Conservation (phyloP, 2,329 filamentous ascomycete genomes). For the Ceratocystiopsis brevicomis region DNA sequence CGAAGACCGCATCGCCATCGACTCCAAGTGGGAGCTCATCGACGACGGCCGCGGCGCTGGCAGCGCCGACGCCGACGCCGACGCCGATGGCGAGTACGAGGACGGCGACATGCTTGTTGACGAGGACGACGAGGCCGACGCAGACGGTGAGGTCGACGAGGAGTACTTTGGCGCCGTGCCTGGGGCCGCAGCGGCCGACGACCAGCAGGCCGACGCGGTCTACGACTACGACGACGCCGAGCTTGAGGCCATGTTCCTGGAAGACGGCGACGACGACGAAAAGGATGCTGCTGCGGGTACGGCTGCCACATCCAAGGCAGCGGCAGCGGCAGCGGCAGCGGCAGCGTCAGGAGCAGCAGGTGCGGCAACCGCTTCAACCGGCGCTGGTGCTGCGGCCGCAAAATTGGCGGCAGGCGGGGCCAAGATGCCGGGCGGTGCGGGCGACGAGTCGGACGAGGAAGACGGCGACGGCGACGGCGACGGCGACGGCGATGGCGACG, state of each 20-base stretch:
- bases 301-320: slow-evolving; percentile 28
- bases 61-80: slow-evolving; percentile 22
- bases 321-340: slow-evolving; percentile 17
- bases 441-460: slow-evolving; percentile 19
- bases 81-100: slow-evolving; percentile 10
- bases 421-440: slow-evolving; percentile 23
- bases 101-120: too few relatives aligned
- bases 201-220: neutral
- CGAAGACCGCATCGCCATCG: slow-evolving; percentile 43
- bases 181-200: neutral
- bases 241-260: slow-evolving; percentile 21
- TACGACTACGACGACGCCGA: slow-evolving; percentile 19
- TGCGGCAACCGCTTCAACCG: slow-evolving; percentile 24
- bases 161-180: slow-evolving; percentile 20
- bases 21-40: slow-evolving; percentile 45
- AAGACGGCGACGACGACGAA: slow-evolving; percentile 33
- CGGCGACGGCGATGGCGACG: slow-evolving; percentile 22
- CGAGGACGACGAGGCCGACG: slow-evolving; percentile 26
- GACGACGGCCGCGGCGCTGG: slow-evolving; percentile 24
- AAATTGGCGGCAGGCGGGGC: slow-evolving; percentile 14
- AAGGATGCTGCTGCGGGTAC: neutral
- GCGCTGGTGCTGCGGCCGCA: neutral
- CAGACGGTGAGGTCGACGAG: slow-evolving; percentile 38
- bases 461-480: slow-evolving; percentile 30
- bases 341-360: slow-evolving; percentile 22